These are phyloP conservation scores for Penicillium sp. DNA, from an alignment of 2,329 filamentous ascomycete species.

Conservation along the genomic window DNA sequence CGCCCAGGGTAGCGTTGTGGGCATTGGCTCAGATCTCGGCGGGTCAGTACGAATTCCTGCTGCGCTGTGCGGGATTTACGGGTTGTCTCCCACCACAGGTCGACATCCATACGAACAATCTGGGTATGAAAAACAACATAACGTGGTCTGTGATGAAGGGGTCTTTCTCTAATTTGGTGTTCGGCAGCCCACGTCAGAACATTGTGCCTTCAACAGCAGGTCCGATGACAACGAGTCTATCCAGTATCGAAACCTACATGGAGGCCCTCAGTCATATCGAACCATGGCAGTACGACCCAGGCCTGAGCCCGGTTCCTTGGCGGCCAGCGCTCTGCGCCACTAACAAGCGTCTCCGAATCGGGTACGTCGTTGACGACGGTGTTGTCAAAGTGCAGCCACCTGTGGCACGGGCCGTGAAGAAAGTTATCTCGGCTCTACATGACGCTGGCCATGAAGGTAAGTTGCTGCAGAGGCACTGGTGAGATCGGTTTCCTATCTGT, in stretches of 20 bases:
- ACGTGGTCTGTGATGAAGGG: background rate
- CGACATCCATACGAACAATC: constrained; percentile 28
- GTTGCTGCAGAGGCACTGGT: background rate
- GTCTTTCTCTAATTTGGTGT: background rate
- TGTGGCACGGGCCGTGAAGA: constrained; percentile 53
- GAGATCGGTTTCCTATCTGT: background rate
- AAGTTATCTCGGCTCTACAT: constrained; percentile 52
- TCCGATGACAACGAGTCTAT: background rate
- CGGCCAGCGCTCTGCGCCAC: background rate
- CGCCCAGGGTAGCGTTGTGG: constrained; percentile 49
- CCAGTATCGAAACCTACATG: background rate
- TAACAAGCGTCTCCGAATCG: constrained; percentile 43
- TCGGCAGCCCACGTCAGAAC: background rate
- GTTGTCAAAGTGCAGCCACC: constrained; percentile 61
- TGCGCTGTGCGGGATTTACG: constrained; percentile 51
- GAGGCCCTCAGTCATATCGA: background rate
- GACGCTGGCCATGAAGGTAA: constrained; percentile 53
- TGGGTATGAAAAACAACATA: background rate
- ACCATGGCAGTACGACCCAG: background rate
- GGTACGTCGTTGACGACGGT: constrained; percentile 57
- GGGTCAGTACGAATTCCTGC: constrained; percentile 53
- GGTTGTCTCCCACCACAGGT: constrained; percentile 34
- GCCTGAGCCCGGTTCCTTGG: background rate
- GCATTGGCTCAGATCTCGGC: constrained; percentile 56
- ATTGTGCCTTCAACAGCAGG: background rate